A percentile compares a stretch with the other conserved stretches of the same genome.
These are phyloP conservation scores for Penicillium coffeae DNA, from an alignment of 495 filamentous ascomycete species.

Conservation along the genomic window DNA sequence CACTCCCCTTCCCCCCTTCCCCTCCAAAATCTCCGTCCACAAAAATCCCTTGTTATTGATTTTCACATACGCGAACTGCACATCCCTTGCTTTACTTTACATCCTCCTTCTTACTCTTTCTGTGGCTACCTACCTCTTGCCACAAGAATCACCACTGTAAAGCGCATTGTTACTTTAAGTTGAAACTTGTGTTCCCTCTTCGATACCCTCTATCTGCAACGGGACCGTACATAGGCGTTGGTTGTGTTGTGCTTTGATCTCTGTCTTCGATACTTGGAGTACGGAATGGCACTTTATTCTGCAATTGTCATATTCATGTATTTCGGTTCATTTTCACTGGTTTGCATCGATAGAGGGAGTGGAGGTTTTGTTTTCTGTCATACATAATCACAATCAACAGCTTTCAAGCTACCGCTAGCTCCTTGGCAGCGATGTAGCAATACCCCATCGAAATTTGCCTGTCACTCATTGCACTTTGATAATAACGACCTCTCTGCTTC, in stretches of 20 bases:
- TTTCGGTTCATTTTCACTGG: constrained; percentile 2
- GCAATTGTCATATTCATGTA: not conserved
- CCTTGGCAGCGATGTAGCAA: not conserved
- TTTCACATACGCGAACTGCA: not conserved
- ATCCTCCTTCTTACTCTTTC: not conserved
- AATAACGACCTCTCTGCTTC: too few species aligned
- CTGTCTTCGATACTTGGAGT: not conserved
- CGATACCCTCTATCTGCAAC: constrained; percentile 30
- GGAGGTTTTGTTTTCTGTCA: constrained; percentile 3
- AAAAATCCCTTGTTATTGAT: not conserved
- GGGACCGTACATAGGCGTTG: constrained; percentile 30
- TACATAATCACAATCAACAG: constrained; percentile 1
- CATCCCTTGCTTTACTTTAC: not conserved
- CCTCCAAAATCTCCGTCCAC: not conserved
- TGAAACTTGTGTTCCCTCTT: constrained; percentile 15
- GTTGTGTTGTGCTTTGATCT: constrained; percentile 4
- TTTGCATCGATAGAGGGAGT: constrained; percentile 18
- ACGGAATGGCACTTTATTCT: not conserved
- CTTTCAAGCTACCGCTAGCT: not conserved
- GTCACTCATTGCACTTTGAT: too few species aligned
- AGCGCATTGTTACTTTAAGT: constrained; percentile 2
- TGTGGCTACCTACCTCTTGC: constrained; percentile 9
- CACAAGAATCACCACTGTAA: constrained; percentile 3
- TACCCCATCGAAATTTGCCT: not conserved
- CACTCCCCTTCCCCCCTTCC: constrained; percentile 2